Evolutionary conservation across 176 grass and related monocot genomes (phyloP).

Genomic region (Poa pratensis): DNA sequence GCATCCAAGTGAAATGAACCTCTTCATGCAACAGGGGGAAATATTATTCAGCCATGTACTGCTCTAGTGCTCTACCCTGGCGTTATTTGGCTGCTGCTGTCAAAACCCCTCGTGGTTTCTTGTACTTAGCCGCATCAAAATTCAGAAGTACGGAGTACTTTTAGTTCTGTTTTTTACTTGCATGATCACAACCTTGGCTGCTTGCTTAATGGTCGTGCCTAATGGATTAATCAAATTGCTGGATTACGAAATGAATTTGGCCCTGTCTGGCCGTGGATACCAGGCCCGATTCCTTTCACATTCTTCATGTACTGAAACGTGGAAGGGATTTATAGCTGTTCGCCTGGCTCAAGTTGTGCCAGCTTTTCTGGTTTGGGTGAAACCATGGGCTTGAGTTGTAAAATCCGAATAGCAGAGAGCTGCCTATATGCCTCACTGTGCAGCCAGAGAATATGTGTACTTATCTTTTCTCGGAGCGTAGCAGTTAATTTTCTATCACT

Average conservation of each 20-base stretch:
- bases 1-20: slow-evolving; percentile 38
- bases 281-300: slow-evolving; percentile 50
- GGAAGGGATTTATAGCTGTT: neutral
- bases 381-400: slow-evolving; percentile 49
- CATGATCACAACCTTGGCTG: neutral
- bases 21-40: neutral
- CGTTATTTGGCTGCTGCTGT: slow-evolving; percentile 1
- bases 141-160: neutral
- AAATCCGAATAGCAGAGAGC: neutral
- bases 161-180: slow-evolving; percentile 28
- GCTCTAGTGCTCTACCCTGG: neutral
- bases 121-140: neutral
- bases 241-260: slow-evolving; percentile 31
- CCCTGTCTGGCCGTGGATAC: slow-evolving; percentile 30
- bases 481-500: too few species aligned
- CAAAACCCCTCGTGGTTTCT: slow-evolving; percentile 18
- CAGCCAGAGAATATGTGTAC: neutral
- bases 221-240: slow-evolving; percentile 28
- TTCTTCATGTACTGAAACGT: slow-evolving; percentile 19
- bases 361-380: slow-evolving; percentile 40
- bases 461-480: too few species aligned
- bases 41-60: neutral
- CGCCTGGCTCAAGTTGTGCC: neutral
- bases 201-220: slow-evolving; percentile 33
- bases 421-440: neutral